Base-by-base conservation (phyloP, 805 yeast species). In the Kluyveromyces siamensis region DNA sequence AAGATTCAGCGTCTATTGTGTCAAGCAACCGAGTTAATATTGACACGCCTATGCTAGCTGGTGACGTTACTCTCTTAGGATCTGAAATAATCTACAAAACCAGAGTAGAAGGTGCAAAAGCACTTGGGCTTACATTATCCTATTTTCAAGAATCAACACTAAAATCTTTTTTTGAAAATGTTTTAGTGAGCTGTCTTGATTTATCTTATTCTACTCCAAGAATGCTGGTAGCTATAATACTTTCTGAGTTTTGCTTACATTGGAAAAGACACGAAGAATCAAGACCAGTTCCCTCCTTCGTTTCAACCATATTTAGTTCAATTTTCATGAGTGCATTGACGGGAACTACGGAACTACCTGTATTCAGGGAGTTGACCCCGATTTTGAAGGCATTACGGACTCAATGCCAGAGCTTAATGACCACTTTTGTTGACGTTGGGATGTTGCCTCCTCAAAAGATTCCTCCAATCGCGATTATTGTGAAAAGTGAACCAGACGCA, bases 401-500 rank as follows among this genome's bases (percentile, higher is more conserved):
- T 0, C 90, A 89, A 50, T 88, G 96, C 63, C 80, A 86, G 57
- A 88, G 91, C 45, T 67, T 93, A 46, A 77, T 89, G 53, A 81
- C 83, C 48, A 80, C 88, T 1, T 87, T 93, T 65, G 77, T 81
- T 38, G 88, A 83, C 45, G 77, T 74, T 33, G 96, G 91, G 5
- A 84, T 83, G 63, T 65, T 91, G 18, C 74, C 91, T 1, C 76
- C 80, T 11, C 72, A 76, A 18, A 84, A 83, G 60, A 64, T 88
- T 6, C 97, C 97, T 0, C 85, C 81, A 47, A 65, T 93, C 17
- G 93, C 99, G 0, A 82, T 89, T 6, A 81, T 90, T 9, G 96
- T 91, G 4, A 91, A 89, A 65, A 99, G 99, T 36, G 98, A 93
- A 61, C 73, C 80, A 1, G 95, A 87, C 51, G 96, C 97, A 2